These are phyloP conservation scores for Aspergillus sp. DNA, from an alignment of 2,329 filamentous ascomycete genomes.

Conservation along the genomic window DNA sequence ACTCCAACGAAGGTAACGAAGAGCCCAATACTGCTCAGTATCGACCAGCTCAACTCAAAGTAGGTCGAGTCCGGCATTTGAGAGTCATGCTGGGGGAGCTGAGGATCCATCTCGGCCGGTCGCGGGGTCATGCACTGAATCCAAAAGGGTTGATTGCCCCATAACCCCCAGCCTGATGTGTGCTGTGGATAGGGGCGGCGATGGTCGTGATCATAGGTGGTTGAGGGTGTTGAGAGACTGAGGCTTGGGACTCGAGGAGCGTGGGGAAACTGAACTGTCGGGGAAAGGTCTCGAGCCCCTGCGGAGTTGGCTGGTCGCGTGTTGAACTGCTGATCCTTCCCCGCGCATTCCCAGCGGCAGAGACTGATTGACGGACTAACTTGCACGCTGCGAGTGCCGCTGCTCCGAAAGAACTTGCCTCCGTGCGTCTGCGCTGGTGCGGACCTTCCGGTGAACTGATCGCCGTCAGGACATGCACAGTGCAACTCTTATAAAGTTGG, in stretches of 20 bases:
- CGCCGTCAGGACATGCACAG: too few species aligned
- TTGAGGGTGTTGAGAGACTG: background rate
- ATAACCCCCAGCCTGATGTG: background rate
- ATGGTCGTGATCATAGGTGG: background rate
- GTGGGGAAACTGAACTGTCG: background rate
- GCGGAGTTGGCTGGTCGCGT: slow-evolving; percentile 1
- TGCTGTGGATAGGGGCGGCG: background rate
- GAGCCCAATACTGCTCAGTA: slow-evolving; percentile 10
- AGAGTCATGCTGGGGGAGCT: background rate
- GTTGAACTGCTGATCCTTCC: background rate
- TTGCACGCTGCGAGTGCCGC: too few species aligned
- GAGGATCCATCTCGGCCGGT: background rate
- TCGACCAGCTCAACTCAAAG: slow-evolving; percentile 10
- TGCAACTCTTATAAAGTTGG: too few species aligned
- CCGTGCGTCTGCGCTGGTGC: too few species aligned
- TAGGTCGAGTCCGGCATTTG: background rate
- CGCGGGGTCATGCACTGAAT: background rate
- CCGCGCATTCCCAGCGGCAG: background rate
- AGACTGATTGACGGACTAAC: background rate
- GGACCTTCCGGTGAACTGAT: too few species aligned
- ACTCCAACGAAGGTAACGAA: slow-evolving; percentile 6
- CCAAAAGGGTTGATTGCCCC: background rate
- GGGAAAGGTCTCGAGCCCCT: background rate
- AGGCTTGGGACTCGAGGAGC: background rate
- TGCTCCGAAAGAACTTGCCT: too few species aligned